Percentiles rank a stretch among this genome's conserved stretches.
phyloP scores from a whole-genome alignment of 805 yeast species.

The Ogataea trehaloabstinens region DNA sequence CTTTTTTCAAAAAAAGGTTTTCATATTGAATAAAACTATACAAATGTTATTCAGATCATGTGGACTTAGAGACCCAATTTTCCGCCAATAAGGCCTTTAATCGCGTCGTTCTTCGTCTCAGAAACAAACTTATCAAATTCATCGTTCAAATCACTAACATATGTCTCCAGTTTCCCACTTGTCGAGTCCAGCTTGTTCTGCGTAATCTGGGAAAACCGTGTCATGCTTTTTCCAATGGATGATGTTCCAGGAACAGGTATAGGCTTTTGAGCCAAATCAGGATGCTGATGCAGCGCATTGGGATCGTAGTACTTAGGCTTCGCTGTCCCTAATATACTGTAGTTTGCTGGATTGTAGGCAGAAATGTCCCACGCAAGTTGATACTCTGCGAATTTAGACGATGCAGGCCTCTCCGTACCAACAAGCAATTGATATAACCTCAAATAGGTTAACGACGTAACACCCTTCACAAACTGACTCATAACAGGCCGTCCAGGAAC shows the following conservation, averaged over 20 bases:
- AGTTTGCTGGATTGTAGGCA: conserved; percentile 35
- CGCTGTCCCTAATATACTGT: conserved; percentile 23
- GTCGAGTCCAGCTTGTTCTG: conserved; percentile 24
- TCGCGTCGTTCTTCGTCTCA: conserved; percentile 29
- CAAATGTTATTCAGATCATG: too few relatives aligned
- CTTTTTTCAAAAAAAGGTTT: too few relatives aligned
- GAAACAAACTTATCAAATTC: conserved; percentile 30
- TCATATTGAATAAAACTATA: too few relatives aligned
- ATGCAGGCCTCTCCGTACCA: conserved; percentile 66
- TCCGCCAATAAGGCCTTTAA: conserved; percentile 27
- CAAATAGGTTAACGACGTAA: conserved; percentile 53
- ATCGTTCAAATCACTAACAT: conserved; percentile 29
- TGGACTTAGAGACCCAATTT: conserved; percentile 17
- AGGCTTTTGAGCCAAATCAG: conserved; percentile 21
- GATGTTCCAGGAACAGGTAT: conserved; percentile 12
- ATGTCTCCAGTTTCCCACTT: conserved; percentile 21
- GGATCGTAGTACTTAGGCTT: conserved; percentile 34
- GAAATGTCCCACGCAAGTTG: conserved; percentile 49
- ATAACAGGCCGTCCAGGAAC: conserved; percentile 80
- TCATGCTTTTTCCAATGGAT: conserved; percentile 13
- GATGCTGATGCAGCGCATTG: conserved; percentile 29
- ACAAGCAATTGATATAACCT: conserved; percentile 69
- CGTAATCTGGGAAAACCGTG: conserved; percentile 23
- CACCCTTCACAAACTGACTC: conserved; percentile 83
- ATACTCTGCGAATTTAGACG: conserved; percentile 45